Evolutionary conservation across 1,284 basidiomycete species (phyloP).

Genomic region (Cryptococcus sp.): DNA sequence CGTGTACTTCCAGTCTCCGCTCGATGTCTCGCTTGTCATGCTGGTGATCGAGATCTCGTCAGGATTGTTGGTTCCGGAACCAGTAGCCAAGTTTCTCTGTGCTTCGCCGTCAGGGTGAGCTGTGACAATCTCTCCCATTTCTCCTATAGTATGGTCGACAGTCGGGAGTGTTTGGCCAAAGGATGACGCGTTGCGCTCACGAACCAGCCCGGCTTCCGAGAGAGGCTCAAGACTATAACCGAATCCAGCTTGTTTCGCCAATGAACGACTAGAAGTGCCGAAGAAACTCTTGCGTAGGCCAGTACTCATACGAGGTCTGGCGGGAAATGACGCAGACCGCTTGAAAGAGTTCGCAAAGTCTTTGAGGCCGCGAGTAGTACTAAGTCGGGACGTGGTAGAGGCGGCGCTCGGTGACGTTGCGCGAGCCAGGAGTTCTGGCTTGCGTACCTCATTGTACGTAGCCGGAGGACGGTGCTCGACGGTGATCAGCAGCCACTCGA

Average conservation of each 20-base stretch:
- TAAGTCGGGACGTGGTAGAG: constrained; percentile 22
- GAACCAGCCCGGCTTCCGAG: constrained; percentile 1
- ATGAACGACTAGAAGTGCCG: constrained; percentile 7
- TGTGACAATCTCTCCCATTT: constrained; percentile 40
- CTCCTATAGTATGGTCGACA: constrained; percentile 24
- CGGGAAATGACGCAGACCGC: constrained; percentile 18
- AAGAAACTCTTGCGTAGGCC: constrained; percentile 14
- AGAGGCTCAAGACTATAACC: not conserved
- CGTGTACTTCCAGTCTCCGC: constrained; percentile 75
- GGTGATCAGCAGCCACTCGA: constrained; percentile 42
- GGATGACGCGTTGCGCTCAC: not conserved
- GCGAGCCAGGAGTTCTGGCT: constrained; percentile 6
- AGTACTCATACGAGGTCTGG: not conserved
- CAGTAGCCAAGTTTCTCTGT: not conserved
- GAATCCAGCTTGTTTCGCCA: constrained; percentile 4
- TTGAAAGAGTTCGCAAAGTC: constrained; percentile 31
- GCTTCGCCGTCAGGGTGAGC: constrained; percentile 13
- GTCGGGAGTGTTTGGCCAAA: not conserved
- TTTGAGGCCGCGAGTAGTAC: constrained; percentile 24
- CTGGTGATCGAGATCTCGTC: not conserved
- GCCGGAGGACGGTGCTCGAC: constrained; percentile 22
- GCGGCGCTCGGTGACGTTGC: constrained; percentile 25
- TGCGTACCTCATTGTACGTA: not conserved
- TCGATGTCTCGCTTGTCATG: constrained; percentile 21
- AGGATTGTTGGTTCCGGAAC: not conserved